Percentiles rank a stretch among this genome's conserved stretches.
Conservation (phyloP, 2,329 filamentous ascomycete species). For the Claviceps lovelessii region DNA sequence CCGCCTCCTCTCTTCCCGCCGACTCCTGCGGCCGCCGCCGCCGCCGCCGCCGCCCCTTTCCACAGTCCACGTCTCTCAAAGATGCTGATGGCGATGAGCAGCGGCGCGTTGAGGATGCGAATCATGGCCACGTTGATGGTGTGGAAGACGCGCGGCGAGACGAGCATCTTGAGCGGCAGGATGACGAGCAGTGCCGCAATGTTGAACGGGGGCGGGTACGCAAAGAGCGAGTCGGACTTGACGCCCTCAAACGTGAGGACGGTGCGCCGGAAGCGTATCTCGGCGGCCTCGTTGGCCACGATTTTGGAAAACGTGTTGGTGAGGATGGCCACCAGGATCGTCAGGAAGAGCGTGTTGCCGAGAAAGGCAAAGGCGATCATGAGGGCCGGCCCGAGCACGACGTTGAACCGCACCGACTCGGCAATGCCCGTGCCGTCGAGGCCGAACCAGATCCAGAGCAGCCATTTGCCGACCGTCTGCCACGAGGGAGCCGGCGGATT, state of each 20-base stretch:
- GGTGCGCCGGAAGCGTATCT: slow-evolving; percentile 57
- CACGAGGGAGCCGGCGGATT: slow-evolving; percentile 11
- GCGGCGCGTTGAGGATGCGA: slow-evolving; percentile 46
- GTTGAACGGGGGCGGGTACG: slow-evolving; percentile 58
- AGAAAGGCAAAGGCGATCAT: slow-evolving; percentile 63
- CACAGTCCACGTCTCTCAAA: slow-evolving; percentile 45
- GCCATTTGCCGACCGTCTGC: slow-evolving; percentile 56
- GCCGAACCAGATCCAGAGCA: slow-evolving; percentile 69
- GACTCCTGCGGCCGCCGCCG: background rate
- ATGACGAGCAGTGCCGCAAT: slow-evolving; percentile 48
- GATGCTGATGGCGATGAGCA: slow-evolving; percentile 45
- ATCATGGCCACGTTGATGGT: slow-evolving; percentile 55
- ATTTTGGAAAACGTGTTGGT: slow-evolving; percentile 59
- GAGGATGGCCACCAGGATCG: slow-evolving; percentile 59
- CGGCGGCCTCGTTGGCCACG: slow-evolving; percentile 52
- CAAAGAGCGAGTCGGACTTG: slow-evolving; percentile 56
- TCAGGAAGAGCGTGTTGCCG: slow-evolving; percentile 61
- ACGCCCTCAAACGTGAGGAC: slow-evolving; percentile 63
- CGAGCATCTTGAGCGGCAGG: slow-evolving; percentile 49
- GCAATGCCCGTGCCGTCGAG: slow-evolving; percentile 48
- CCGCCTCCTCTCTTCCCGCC: slow-evolving; percentile 1
- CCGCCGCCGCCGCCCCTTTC: slow-evolving; percentile 7
- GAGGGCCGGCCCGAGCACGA: slow-evolving; percentile 50
- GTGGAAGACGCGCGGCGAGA: slow-evolving; percentile 52
- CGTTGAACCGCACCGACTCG: slow-evolving; percentile 44